Percentiles rank a stretch among this genome's conserved stretches.
Evolutionary conservation across 768 basidiomycete genomes (phyloP).

Genomic region (Boletus coccyginus): DNA sequence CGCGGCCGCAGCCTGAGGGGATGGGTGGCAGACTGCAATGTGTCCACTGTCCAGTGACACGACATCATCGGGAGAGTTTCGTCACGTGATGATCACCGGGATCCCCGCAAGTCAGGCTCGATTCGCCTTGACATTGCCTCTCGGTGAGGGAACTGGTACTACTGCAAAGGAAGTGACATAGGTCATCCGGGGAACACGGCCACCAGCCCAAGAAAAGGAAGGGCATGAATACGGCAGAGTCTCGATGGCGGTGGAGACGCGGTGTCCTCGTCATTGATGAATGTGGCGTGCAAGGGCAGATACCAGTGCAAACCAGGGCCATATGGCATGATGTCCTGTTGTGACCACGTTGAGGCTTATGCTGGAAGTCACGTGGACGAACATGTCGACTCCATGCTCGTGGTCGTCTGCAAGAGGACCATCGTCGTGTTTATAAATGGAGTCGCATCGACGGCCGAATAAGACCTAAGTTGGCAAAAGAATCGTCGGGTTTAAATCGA

Average conservation of each 20-base stretch:
- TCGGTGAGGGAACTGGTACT: neutral
- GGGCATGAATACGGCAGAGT: neutral
- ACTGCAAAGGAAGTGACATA: neutral
- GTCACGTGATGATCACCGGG: neutral
- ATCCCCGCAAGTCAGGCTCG: neutral
- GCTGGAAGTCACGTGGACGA: neutral
- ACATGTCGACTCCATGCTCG: neutral
- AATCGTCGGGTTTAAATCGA: neutral
- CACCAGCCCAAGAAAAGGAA: neutral
- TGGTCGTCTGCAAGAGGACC: neutral
- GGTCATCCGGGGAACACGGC: constrained; percentile 5
- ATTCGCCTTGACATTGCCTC: constrained; percentile 6
- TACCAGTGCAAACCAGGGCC: constrained; percentile 8
- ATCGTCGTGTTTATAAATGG: neutral
- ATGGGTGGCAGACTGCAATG: neutral
- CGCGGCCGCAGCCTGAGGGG: neutral
- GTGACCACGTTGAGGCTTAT: neutral
- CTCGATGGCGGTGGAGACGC: neutral
- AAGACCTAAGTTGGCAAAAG: neutral
- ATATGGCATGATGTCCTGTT: no score
- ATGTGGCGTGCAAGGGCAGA: constrained; percentile 3
- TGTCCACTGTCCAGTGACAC: no score
- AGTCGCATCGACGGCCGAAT: neutral
- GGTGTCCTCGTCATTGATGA: neutral
- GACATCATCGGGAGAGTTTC: constrained; percentile 4